Percentiles rank a stretch among this genome's conserved stretches.
These are phyloP conservation scores for Chlorociboria aeruginascens DNA, from an alignment of 495 filamentous ascomycete species.

Conservation along the genomic window DNA sequence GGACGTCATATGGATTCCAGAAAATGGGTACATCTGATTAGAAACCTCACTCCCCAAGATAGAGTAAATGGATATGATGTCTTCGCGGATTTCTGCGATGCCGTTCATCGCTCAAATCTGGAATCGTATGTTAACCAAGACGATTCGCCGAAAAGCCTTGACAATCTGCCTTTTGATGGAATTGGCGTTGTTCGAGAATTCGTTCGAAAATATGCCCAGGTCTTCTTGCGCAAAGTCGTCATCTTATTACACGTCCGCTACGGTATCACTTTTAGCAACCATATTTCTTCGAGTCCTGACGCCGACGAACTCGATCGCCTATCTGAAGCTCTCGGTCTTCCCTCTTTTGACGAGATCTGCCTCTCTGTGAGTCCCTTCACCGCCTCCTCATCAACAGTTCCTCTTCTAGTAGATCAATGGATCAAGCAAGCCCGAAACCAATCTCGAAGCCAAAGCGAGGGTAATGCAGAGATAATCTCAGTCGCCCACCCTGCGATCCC, in stretches of 20 bases:
- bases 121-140: not conserved
- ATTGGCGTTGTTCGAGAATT: slow-evolving; percentile 4
- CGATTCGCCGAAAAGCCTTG: slow-evolving; percentile 2
- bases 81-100: slow-evolving; percentile 10
- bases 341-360: slow-evolving; percentile 65
- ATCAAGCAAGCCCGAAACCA: slow-evolving; percentile 43
- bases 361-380: slow-evolving; percentile 29
- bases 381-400: not conserved
- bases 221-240: slow-evolving; percentile 76
- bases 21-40: not conserved
- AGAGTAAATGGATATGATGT: not conserved
- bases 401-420: slow-evolving; percentile 56
- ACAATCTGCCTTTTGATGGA: not conserved
- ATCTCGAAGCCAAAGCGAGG: not conserved
- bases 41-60: not conserved
- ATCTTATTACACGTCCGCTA: slow-evolving; percentile 80
- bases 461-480: not conserved
- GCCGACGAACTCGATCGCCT: slow-evolving; percentile 74
- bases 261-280: slow-evolving; percentile 75
- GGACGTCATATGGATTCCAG: not conserved
- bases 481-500: slow-evolving; percentile 74
- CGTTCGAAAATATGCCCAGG: slow-evolving; percentile 63
- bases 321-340: slow-evolving; percentile 59
- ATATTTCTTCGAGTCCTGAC: slow-evolving; percentile 50
- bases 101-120: not conserved